phyloP scores from a whole-genome alignment of 371 early-diverging fungal genomes.

The Catenaria anguillulae region DNA sequence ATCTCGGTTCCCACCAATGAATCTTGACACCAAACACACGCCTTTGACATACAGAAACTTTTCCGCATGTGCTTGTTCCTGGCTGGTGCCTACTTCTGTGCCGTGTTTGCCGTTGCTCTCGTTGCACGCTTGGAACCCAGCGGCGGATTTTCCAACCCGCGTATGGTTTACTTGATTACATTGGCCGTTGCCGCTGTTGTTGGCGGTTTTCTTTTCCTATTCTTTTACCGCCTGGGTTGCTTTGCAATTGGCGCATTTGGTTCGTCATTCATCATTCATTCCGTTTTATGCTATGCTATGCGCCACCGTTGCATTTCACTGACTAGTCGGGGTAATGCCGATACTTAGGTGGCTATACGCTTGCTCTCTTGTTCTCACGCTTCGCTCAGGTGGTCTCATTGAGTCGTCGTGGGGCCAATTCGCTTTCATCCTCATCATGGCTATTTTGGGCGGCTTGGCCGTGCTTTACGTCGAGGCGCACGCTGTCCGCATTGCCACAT shows the following conservation, averaged over 20 bases:
- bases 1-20: too few relatives aligned
- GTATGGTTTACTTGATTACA: slow-evolving; percentile 34
- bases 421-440: slow-evolving; percentile 41
- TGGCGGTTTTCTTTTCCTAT: slow-evolving; percentile 37
- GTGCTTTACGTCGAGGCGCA: slow-evolving; percentile 30
- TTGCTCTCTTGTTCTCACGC: slow-evolving; percentile 45
- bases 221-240: slow-evolving; percentile 15
- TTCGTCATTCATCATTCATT: slow-evolving; percentile 18
- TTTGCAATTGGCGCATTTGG: slow-evolving; percentile 11
- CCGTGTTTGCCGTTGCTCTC: slow-evolving; percentile 21
- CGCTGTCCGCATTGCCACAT: slow-evolving; percentile 42
- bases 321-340: slow-evolving; percentile 35
- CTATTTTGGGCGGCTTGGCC: slow-evolving; percentile 33
- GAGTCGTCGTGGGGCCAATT: slow-evolving; percentile 37
- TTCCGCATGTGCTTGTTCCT: slow-evolving; percentile 39
- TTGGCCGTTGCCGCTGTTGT: slow-evolving; percentile 35
- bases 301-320: slow-evolving; percentile 25
- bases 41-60: too few relatives aligned
- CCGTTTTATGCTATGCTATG: slow-evolving; percentile 22
- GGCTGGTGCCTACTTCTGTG: slow-evolving; percentile 40
- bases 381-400: slow-evolving; percentile 37
- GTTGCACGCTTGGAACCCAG: slow-evolving; percentile 19
- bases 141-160: slow-evolving; percentile 23
- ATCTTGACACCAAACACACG: too few relatives aligned
- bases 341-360: slow-evolving; percentile 21